These are phyloP conservation scores for Prinsepia uniflora DNA, from an alignment of 306 rosid genomes.

Conservation along the genomic window DNA sequence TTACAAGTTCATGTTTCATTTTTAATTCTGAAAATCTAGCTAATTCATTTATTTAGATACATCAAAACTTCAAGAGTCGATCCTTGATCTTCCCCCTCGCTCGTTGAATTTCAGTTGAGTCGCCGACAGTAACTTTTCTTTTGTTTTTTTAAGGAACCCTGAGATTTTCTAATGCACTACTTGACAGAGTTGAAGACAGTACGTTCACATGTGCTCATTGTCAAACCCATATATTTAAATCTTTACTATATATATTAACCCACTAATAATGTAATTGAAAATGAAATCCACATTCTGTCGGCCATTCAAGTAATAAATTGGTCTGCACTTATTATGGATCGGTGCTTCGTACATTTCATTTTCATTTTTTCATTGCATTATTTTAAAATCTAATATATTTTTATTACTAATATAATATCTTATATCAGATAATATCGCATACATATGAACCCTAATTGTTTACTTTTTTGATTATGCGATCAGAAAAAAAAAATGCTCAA, in stretches of 20 bases:
- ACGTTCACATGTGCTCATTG: not conserved
- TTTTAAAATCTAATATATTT: too few relatives aligned
- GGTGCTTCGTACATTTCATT: not conserved
- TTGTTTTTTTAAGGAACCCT: not conserved
- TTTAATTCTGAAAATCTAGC: too few relatives aligned
- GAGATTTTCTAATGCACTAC: not conserved
- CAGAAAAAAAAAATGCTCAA: not conserved
- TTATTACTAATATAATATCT: too few relatives aligned
- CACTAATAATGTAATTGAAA: not conserved
- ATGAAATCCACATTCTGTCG: not conserved
- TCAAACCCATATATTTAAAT: not conserved
- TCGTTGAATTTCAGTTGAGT: conserved; percentile 3
- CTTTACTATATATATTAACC: not conserved
- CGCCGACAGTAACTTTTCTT: not conserved
- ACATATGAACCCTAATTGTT: too few relatives aligned
- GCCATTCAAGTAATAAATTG: not conserved
- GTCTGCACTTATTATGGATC: not conserved
- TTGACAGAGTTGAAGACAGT: not conserved
- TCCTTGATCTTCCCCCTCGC: not conserved
- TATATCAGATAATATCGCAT: too few relatives aligned
- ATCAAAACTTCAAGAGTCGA: too few relatives aligned
- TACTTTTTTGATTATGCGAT: too few relatives aligned
- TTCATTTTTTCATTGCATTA: not conserved
- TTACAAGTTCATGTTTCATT: too few relatives aligned
- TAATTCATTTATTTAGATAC: too few relatives aligned